Percentiles rank a stretch among this genome's conserved stretches.
Evolutionary conservation across 345 rosid species (phyloP).

Genomic region (Citrus cavaleriei): DNA sequence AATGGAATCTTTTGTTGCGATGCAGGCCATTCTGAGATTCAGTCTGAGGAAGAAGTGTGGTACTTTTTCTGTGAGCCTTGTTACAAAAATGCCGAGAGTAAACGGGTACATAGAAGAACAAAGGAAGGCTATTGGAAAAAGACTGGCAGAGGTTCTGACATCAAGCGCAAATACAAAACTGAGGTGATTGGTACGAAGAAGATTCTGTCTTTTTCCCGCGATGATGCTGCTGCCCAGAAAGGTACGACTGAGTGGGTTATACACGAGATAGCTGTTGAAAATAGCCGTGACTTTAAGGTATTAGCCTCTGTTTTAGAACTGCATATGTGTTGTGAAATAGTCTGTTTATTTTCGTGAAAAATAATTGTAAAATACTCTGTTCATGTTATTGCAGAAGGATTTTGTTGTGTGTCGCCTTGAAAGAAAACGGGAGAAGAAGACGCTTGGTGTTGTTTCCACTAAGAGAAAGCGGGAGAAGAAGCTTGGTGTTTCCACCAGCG

Average conservation of each 20-base stretch:
- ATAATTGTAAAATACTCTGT: background rate
- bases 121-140: conserved; percentile 39
- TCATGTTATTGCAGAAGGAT: background rate
- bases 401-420: background rate
- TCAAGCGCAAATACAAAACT: conserved; percentile 3
- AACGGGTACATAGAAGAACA: conserved; percentile 23
- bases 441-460: no score
- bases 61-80: no score
- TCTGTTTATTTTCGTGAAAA: no score
- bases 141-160: conserved; percentile 26
- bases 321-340: background rate
- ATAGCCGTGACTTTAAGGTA: background rate
- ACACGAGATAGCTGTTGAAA: background rate
- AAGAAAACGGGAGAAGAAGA: background rate
- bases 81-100: conserved; percentile 6
- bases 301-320: background rate
- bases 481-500: background rate
- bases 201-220: conserved; percentile 14
- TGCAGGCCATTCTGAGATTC: no score
- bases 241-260: conserved; percentile 4
- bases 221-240: background rate
- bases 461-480: no score
- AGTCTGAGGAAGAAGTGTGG: no score
- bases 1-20: no score
- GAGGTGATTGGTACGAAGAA: conserved; percentile 37